Conservation (phyloP, 2,329 filamentous ascomycete genomes). For the Penicillium hesseltinei region DNA sequence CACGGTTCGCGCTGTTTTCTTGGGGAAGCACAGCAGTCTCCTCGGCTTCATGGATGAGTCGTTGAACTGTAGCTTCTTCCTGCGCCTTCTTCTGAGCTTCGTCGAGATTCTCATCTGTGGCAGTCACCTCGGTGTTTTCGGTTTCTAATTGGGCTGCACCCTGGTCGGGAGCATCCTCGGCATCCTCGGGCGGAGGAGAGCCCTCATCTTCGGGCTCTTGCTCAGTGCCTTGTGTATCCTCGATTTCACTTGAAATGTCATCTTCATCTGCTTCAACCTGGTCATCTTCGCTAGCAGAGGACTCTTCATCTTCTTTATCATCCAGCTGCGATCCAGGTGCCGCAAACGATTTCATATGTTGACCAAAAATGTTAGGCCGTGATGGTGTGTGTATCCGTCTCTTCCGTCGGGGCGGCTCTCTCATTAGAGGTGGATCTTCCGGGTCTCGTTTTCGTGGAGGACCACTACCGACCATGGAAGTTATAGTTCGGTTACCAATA, state of each 20-base stretch:
- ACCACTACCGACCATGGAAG: conserved; percentile 62
- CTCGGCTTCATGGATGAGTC: conserved; percentile 49
- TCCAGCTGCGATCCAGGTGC: conserved; percentile 52
- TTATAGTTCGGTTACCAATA: conserved; percentile 66
- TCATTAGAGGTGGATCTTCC: conserved; percentile 23
- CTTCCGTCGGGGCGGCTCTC: conserved; percentile 36
- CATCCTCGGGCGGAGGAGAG: conserved; percentile 18
- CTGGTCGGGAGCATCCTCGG: conserved; percentile 16
- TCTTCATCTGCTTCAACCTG: conserved; percentile 8
- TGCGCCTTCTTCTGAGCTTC: conserved; percentile 56
- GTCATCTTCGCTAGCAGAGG: conserved; percentile 13
- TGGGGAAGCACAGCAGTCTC: conserved; percentile 43
- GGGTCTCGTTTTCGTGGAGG: conserved; percentile 38
- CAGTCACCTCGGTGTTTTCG: conserved; percentile 6
- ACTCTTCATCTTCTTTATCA: conserved; percentile 19
- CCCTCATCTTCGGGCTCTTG: conserved; percentile 4
- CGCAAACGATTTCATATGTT: conserved; percentile 53
- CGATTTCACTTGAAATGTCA: conserved; percentile 13
- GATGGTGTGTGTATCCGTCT: conserved; percentile 40
- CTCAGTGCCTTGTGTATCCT: conserved; percentile 15
- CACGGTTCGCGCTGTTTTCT: conserved; percentile 44
- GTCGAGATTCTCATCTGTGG: conserved; percentile 48
- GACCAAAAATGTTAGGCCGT: conserved; percentile 42
- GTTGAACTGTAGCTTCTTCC: conserved; percentile 45
- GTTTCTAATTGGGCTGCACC: conserved; percentile 1